Base-by-base conservation (phyloP, 2,329 filamentous ascomycete species). In the Claviceps citrina region DNA sequence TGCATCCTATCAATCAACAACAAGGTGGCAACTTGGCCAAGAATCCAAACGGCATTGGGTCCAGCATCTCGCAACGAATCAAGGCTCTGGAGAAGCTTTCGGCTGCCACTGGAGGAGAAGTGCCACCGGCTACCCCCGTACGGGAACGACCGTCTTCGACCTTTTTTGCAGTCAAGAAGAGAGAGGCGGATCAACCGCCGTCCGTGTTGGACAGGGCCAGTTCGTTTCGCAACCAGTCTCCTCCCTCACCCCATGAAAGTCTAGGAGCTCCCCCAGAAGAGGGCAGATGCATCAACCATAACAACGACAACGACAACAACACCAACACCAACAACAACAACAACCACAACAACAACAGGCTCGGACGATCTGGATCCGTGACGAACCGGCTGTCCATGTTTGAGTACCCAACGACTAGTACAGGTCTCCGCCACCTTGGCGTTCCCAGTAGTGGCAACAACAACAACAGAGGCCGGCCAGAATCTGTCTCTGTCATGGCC, bases 61-160 rank as follows among this genome's bases (percentile, higher is more conserved):
- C 83, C 7, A 86, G 84, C 49, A 95, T 98, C 44, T 93, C 89
- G 3, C 84, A 89, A 57, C 80, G 91, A 31, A 96, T 96, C 57
- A 93, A 94, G 59, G 86, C 87, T 6, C 67, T 98, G 39, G 84
- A 94, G 55, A 87, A 85, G 58, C 70, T 91, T 48, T 70, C 78
- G 43, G 61, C 68, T 8, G 46, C 54, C 41, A 45, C 49, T 8
- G 51, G 44, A 4, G 32, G 13, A 3, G 59, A 60, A 3, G 26
- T 47, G 4, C 49, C n/a, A n/a, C n/a, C 47, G 28, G 43, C 47
- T 8, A 27, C 46, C 3, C 40, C 48, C 2, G 40, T 36, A 38
- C 49, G 55, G 22, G 64, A 66, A 26, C 57, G 64, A 13, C 64
- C 69, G 3, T 65, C 67, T 5, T 67, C 74, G 7, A 64, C 73